Base-by-base conservation (phyloP, 306 rosid species). In the Gynostemma pentaphyllum region DNA sequence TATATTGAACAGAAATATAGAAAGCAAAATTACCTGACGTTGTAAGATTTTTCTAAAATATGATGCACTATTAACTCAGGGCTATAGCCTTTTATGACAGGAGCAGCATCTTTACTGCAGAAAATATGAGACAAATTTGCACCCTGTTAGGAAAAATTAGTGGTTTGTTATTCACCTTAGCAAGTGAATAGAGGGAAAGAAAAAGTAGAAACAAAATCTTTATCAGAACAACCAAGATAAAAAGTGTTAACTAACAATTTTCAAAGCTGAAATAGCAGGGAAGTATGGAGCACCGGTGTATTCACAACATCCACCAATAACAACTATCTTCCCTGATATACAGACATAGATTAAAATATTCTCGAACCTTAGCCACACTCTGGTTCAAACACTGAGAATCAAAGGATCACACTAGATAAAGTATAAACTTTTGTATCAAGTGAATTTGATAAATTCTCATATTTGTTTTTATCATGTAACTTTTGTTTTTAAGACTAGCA, bases 211-310 rank as follows among this genome's bases (percentile, higher is more conserved):
- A 12, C 21, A 21, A 60, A 22, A 24, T 39, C 12, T n/a, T 11
- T 21, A 34, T 9, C 46, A 30, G 71, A 45, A 9, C 44, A 27
- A 28, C 9, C 23, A 42, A 36, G 21, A 59, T 44, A 34, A 24
- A n/a, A 53, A 22, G 56, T 63, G 21, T 34, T 39, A 29, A 81
- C 88, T 73, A 44, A 90, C 97, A 78, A 87, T 87, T 78, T 82
- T 87, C 48, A 82, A 78, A 62, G 98, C 96, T 23, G 98, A 86
- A 78, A 92, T 86, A 34, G 98, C 98, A n/a, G 45, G 98, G 85
- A 88, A 92, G 66, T 88, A n/a, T 44, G 98, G 98, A 67, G 98
- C 98, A 41, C 98, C 98, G 0, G 98, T 92, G 71, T 92, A 92
- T 72, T 92, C 98, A 52, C 98, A 96, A 72, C 98, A 92, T 27